These are phyloP conservation scores for Flaveria bidentis DNA, from an alignment of 129 eudicot genomes.

Conservation along the genomic window DNA sequence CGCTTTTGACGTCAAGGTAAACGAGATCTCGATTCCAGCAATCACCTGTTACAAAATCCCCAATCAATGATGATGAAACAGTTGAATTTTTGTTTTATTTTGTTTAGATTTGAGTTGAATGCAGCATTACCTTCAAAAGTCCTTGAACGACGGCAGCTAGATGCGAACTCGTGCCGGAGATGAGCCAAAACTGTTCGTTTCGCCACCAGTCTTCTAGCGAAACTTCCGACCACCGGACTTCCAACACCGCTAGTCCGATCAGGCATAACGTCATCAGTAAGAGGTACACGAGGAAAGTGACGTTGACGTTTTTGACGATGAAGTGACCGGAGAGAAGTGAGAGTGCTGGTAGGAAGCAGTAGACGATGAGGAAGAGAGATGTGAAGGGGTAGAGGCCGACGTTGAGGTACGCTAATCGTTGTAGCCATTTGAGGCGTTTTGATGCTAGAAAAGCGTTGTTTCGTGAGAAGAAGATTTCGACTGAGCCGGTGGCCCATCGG, in stretches of 20 bases:
- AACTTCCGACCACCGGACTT: constrained; percentile 41
- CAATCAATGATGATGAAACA: not conserved
- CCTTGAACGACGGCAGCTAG: constrained; percentile 43
- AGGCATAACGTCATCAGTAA: constrained; percentile 35
- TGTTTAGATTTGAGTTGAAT: not conserved
- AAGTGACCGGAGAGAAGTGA: constrained; percentile 40
- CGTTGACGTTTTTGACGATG: constrained; percentile 35
- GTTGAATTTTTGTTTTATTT: not conserved
- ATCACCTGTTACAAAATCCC: not conserved
- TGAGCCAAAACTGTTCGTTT: constrained; percentile 47
- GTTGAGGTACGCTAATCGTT: constrained; percentile 42
- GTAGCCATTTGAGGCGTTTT: constrained; percentile 30
- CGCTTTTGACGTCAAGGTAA: constrained; percentile 39
- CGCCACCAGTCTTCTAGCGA: constrained; percentile 48
- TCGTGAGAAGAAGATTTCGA: constrained; percentile 44
- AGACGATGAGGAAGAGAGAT: constrained; percentile 35
- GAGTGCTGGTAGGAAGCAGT: constrained; percentile 45
- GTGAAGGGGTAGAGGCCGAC: constrained; percentile 46
- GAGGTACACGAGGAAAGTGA: constrained; percentile 30
- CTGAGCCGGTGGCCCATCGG: constrained; percentile 47
- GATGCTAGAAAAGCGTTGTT: constrained; percentile 40
- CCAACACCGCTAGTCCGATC: constrained; percentile 37
- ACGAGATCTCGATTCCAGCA: constrained; percentile 46
- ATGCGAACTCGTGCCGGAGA: constrained; percentile 41
- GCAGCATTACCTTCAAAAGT: constrained; percentile 30